Conservation (phyloP, 176 grass and related monocot genomes). For the Oryza brachyantha region DNA sequence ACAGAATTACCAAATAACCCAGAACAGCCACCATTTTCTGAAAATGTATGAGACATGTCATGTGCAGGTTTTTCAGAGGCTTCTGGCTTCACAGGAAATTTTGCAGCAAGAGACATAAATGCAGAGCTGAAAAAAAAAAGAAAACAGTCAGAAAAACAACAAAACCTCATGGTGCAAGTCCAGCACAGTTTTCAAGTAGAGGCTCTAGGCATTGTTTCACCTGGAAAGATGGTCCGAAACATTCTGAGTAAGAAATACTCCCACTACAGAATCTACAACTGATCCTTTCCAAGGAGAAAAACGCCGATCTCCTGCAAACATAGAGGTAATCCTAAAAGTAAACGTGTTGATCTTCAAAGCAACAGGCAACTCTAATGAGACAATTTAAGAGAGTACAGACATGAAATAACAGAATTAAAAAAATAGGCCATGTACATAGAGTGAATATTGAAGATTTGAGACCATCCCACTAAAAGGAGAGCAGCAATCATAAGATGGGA, state of each 20-base stretch:
- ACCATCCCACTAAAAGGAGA: background rate
- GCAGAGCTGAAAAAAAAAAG: conserved; percentile 59
- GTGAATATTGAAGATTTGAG: conserved; percentile 7
- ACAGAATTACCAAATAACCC: conserved; percentile 31
- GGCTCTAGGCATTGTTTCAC: conserved; percentile 37
- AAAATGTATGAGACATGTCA: conserved; percentile 18
- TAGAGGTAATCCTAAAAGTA: conserved; percentile 24
- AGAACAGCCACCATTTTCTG: conserved; percentile 32
- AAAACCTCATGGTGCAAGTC: conserved; percentile 12
- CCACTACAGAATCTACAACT: conserved; percentile 80
- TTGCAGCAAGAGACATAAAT: conserved; percentile 72
- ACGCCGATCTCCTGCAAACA: conserved; percentile 60
- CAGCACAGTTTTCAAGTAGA: conserved; percentile 15
- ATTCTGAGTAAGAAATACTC: conserved; percentile 89
- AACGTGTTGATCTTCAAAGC: background rate
- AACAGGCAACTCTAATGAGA: background rate
- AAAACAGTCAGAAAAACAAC: background rate
- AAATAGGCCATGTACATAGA: background rate
- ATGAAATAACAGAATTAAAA: background rate
- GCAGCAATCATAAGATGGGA: background rate
- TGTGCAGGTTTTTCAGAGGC: conserved; percentile 12
- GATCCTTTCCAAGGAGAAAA: conserved; percentile 87
- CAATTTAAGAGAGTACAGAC: background rate
- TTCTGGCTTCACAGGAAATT: conserved; percentile 50
- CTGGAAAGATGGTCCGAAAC: conserved; percentile 94